Conservation (phyloP, 352 stramenopile species). For the Peronospora destructor region DNA sequence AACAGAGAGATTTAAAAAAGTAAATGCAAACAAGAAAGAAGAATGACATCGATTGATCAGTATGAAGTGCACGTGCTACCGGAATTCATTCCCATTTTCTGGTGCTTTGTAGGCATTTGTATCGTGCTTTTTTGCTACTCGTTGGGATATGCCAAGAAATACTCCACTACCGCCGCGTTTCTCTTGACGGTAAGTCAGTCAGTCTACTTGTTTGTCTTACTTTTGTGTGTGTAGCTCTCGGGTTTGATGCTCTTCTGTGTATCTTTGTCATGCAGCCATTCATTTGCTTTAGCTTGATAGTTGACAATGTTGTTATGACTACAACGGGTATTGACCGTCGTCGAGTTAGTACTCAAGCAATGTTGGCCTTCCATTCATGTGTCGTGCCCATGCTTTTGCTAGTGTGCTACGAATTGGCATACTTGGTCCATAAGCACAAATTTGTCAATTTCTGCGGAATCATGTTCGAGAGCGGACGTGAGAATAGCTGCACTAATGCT, state of each 20-base stretch:
- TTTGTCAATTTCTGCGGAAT: slow-evolving; percentile 89
- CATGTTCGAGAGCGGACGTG: slow-evolving; percentile 68
- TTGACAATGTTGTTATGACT: slow-evolving; percentile 78
- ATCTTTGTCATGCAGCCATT: slow-evolving; percentile 42
- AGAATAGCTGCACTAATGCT: slow-evolving; percentile 20
- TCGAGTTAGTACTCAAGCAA: slow-evolving; percentile 47
- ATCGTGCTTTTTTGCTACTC: slow-evolving; percentile 71
- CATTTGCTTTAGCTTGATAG: slow-evolving; percentile 69
- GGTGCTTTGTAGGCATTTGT: slow-evolving; percentile 50
- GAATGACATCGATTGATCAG: slow-evolving; percentile 16
- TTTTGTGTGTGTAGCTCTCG: not conserved
- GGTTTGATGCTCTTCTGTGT: slow-evolving; percentile 2
- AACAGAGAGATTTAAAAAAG: not conserved
- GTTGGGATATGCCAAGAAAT: slow-evolving; percentile 69
- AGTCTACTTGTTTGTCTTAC: not conserved
- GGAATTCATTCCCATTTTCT: slow-evolving; percentile 58
- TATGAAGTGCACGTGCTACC: slow-evolving; percentile 42
- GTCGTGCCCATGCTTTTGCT: slow-evolving; percentile 82
- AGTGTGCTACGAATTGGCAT: slow-evolving; percentile 86
- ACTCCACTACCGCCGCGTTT: slow-evolving; percentile 65
- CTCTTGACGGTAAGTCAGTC: slow-evolving; percentile 51
- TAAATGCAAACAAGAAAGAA: slow-evolving; percentile 5
- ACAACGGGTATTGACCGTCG: slow-evolving; percentile 62
- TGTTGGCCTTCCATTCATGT: slow-evolving; percentile 78
- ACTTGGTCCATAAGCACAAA: slow-evolving; percentile 87